Conservation (phyloP, 352 stramenopile species). For the Pythium phragmitis region DNA sequence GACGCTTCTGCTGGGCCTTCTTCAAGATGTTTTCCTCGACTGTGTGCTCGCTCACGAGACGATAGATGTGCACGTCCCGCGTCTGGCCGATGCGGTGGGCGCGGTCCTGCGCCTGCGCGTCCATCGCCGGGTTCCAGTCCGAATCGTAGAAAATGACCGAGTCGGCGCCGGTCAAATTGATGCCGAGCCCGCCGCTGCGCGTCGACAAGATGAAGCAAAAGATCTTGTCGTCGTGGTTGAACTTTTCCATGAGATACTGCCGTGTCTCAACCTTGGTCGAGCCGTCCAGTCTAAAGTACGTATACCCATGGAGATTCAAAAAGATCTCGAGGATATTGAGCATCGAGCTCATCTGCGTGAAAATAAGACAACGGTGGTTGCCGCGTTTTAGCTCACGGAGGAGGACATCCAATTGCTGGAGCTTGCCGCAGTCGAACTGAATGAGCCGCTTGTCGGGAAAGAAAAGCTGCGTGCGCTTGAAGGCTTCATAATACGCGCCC, state of each 20-base stretch:
- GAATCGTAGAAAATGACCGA: constrained; percentile 93
- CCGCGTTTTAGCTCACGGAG: constrained; percentile 95
- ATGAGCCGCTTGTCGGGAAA: constrained; percentile 97
- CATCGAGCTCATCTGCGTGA: constrained; percentile 99
- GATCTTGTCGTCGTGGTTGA: constrained; percentile 96
- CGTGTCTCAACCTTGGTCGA: constrained; percentile 94
- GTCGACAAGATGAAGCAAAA: constrained; percentile 99
- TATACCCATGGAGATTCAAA: constrained; percentile 97
- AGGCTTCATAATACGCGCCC: constrained; percentile 50
- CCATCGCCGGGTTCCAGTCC: constrained; percentile 95
- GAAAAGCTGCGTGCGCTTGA: constrained; percentile 86
- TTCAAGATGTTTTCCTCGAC: constrained; percentile 99
- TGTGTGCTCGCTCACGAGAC: constrained; percentile 95
- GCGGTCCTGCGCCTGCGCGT: constrained; percentile 94
- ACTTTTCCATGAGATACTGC: constrained; percentile 97
- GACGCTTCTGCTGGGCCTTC: constrained; percentile 97
- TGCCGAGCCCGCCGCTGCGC: constrained; percentile 95
- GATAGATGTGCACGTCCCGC: constrained; percentile 98
- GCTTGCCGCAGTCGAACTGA: constrained; percentile 96
- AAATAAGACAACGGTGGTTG: constrained; percentile 94
- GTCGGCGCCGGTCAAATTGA: constrained; percentile 98
- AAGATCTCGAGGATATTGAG: constrained; percentile 99
- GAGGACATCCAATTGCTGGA: constrained; percentile 90
- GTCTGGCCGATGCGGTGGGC: constrained; percentile 98
- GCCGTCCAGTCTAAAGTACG: constrained; percentile 98